Evolutionary conservation across 2,329 filamentous ascomycete species (phyloP), one percentile per base, ranked within the genome.

Genomic region (Anisogramma anomala): DNA sequence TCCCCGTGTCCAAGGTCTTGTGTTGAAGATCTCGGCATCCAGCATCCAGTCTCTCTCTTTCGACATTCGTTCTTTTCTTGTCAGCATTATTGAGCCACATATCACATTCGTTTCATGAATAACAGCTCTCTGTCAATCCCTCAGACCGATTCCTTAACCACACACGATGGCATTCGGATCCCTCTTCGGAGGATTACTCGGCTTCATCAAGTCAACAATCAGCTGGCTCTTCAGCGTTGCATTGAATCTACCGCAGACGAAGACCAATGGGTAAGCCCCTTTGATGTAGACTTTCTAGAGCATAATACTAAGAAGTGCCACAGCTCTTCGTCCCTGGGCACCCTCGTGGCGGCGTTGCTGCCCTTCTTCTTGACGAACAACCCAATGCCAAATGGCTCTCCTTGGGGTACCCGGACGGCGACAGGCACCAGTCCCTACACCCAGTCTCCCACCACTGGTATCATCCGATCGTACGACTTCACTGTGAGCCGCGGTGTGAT

Each of bases 391-490:
- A 59, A 65, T 45, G 68, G 68, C 3, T 65, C 52, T 36, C 73
- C 74, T 2, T 77, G 74, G 74, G 72, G 70, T 19, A 52, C 50
- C 4, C 55, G 60, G 32, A 63, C 61, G 14, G 55, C 63, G 23
- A 53, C 53, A 5, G 52, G 52, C 27, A 71, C 66, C 40, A 71
- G 76, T 53, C 72, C 72, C 34, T 72, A 72, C 46, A 55, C 57
- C 2, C 56, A 63, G 4, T 58, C 58, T 22, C 72, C 73, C 1
- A 56, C 60, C 25, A 78, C 74, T 0, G 70, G 72, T 10, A 66
- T 75, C 2, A 73, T 70, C 17, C 61, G 74, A 9, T 61, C 62
- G 28, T 77, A 75, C 48, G 66, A 74, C 47, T 72, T 74, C 44
- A 68, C 64, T 3, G 55, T 77, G 43, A 69, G 62, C 42, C 64